These are phyloP conservation scores for Suillus paluster DNA, from an alignment of 768 basidiomycete species.

Conservation along the genomic window DNA sequence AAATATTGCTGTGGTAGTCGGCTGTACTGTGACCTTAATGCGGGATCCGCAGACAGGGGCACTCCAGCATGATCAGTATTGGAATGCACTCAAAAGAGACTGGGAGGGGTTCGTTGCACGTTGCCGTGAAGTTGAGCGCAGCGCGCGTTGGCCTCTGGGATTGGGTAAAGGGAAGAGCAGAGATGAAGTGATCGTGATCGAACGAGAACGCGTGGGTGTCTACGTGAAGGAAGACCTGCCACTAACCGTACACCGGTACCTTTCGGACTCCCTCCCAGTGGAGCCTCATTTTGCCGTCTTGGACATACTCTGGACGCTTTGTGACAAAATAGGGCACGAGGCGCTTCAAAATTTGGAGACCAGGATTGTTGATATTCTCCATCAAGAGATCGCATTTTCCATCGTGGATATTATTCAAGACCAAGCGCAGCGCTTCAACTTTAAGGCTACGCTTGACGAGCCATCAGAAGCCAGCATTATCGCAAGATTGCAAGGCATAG, in stretches of 20 bases:
- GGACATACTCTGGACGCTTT: constrained; percentile 65
- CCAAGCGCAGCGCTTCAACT: constrained; percentile 55
- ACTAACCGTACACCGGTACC: constrained; percentile 55
- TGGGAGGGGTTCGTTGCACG: constrained; percentile 96
- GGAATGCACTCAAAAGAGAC: constrained; percentile 85
- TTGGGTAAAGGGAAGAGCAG: constrained; percentile 51
- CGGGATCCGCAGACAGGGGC: constrained; percentile 81
- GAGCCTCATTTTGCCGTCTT: constrained; percentile 63
- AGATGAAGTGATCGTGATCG: constrained; percentile 62
- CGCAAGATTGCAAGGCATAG: constrained; percentile 59
- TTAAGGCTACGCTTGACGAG: constrained; percentile 62
- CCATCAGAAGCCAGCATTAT: constrained; percentile 63
- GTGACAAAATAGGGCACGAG: constrained; percentile 61
- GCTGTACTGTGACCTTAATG: constrained; percentile 78
- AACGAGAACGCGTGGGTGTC: constrained; percentile 76
- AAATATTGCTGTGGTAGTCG: constrained; percentile 84
- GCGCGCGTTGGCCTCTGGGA: constrained; percentile 78
- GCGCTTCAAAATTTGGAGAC: constrained; percentile 60
- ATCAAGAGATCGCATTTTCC: constrained; percentile 79
- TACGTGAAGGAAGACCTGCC: constrained; percentile 71
- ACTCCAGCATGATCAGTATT: constrained; percentile 76
- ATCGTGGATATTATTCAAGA: constrained; percentile 77
- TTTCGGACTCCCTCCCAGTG: constrained; percentile 47
- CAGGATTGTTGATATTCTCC: constrained; percentile 63
- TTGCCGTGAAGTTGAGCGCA: constrained; percentile 88